Conservation (phyloP, 2,329 filamentous ascomycete species). For the Trichoderma koningii region DNA sequence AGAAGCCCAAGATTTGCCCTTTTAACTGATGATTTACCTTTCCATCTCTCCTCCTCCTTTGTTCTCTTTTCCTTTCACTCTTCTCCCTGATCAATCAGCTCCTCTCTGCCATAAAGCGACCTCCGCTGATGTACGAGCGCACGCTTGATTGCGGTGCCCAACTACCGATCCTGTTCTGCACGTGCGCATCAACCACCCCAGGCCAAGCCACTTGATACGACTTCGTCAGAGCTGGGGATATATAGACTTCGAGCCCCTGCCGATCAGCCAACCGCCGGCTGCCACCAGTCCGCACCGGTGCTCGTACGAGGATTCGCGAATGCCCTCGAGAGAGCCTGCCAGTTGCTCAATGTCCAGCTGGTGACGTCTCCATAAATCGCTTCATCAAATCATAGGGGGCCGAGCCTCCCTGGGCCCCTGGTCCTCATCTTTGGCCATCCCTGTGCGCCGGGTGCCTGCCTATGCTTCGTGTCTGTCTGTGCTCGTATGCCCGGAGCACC, state of each 20-base stretch:
- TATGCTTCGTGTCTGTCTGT: constrained; percentile 3
- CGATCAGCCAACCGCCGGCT: constrained; percentile 12
- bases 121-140: not conserved
- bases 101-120: not conserved
- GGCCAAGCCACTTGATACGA: not conserved
- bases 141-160: not conserved
- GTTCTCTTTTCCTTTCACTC: not conserved
- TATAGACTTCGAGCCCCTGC: constrained; percentile 4
- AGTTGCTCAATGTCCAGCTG: constrained; percentile 1
- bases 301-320: not conserved
- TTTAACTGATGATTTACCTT: not conserved
- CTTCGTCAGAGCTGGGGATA: constrained; percentile 6
- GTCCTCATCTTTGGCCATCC: constrained; percentile 16
- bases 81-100: not conserved
- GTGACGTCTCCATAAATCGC: constrained; percentile 25
- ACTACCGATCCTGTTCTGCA: not conserved
- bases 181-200: not conserved
- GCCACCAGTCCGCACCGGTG: not conserved
- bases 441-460: constrained; percentile 18
- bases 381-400: constrained; percentile 25
- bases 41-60: not conserved
- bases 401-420: constrained; percentile 24
- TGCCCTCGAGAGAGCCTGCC: constrained; percentile 4
- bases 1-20: not conserved
- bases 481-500: constrained; percentile 16